Evolutionary conservation across 192 early-diverging fungal genomes (phyloP).

Genomic region (Umbelopsis isabellina): DNA sequence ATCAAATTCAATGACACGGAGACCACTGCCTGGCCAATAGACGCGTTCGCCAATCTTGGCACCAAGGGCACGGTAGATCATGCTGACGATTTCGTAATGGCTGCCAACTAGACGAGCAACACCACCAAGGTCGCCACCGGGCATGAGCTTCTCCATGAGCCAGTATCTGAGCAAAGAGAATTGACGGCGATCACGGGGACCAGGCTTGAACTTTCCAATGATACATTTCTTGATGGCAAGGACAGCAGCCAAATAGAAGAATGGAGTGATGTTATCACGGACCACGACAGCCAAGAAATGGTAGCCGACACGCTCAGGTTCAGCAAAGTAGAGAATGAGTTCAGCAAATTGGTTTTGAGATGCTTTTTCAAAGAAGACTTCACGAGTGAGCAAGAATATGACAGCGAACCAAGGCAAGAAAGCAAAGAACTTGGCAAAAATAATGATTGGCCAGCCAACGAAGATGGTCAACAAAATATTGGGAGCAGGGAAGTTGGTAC

Average conservation of each 20-base stretch:
- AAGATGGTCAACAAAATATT: constrained; percentile 23
- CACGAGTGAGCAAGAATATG: constrained; percentile 39
- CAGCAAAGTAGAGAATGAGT: constrained; percentile 38
- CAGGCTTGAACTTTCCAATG: constrained; percentile 33
- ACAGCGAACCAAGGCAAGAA: constrained; percentile 41
- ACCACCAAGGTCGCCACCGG: constrained; percentile 37
- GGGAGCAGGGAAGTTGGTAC: constrained; percentile 32
- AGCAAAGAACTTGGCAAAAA: constrained; percentile 32
- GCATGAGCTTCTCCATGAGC: constrained; percentile 41
- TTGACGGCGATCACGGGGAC: constrained; percentile 24
- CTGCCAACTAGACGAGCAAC: constrained; percentile 41
- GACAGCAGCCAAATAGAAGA: constrained; percentile 31
- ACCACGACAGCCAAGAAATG: constrained; percentile 38
- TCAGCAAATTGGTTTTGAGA: constrained; percentile 34
- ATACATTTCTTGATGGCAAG: constrained; percentile 38
- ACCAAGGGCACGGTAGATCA: constrained; percentile 44
- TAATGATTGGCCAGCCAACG: constrained; percentile 37
- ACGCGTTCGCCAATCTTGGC: constrained; percentile 48
- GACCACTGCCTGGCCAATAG: constrained; percentile 52
- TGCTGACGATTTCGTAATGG: constrained; percentile 47
- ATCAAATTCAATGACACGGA: constrained; percentile 43
- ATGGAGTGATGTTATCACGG: constrained; percentile 33
- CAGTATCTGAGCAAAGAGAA: constrained; percentile 26
- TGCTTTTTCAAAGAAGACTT: constrained; percentile 32
- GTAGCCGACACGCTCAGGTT: constrained; percentile 42